Evolutionary conservation across 1,284 basidiomycete genomes (phyloP), one percentile per base, ranked within the genome.

Genomic region (Tilletia indica): DNA sequence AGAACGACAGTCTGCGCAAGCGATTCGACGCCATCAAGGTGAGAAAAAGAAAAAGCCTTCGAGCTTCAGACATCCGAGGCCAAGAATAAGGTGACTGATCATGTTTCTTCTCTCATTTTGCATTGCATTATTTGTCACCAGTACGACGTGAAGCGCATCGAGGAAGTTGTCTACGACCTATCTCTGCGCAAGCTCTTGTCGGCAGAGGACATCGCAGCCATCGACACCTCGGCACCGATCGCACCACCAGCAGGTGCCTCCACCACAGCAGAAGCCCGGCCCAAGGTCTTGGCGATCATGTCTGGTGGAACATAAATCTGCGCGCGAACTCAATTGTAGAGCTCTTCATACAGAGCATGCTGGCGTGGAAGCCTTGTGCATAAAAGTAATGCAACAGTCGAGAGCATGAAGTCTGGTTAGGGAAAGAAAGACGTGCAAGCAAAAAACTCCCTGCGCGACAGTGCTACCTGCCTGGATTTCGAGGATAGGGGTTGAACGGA

Each of bases 131-230:
- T 63, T 67, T 31, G 14, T n/a, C 11, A 2, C 21, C 69, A 83
- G 78, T 84, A 84, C 73, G 83, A 84, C 58, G 77, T 84, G 25
- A 83, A 83, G 47, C 80, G 80, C 66, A 78, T 80, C 64, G 83
- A 84, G 71, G 82, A 84, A 58, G 74, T 84, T 36, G 75, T 84
- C 25, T 80, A 83, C 72, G 80, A 85, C 71, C 74, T 83, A 42
- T 78, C 76, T 1, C 68, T 83, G 25, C 70, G 82, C 36, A 64
- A 64, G 38, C 61, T 64, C 4, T 21, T 64, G 36, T 39, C 61
- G 34, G 61, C 61, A n/a, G 61, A 51, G 6, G 39, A 58, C 54
- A 69, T 69, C 31, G 54, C 68, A 16, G 47, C 34, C 61, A 64
- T 64, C 61, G 61, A 64, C 61, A 38, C 38, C 36, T 11, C 61